Evolutionary conservation across 164 flowering plant genomes (phyloP), one percentile per base, ranked within the genome.

Genomic region (Cinnamomum chago): DNA sequence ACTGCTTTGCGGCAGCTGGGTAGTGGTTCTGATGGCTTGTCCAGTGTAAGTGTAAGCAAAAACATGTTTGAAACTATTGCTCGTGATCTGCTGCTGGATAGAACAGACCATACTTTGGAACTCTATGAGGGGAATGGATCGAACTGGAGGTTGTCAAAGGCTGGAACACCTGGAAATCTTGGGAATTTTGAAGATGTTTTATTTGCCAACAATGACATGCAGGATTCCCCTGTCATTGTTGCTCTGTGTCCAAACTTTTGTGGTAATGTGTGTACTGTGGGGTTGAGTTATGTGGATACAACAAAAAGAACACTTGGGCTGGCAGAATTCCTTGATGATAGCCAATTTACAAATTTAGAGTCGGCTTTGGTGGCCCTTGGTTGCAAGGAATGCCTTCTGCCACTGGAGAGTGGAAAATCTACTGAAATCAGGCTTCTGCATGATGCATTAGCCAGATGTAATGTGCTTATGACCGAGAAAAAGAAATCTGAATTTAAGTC

Each of bases 81-180:
- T 18, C 94, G 97, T 66, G 93, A 96, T 83, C 86, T 96, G 67
- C 90, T 96, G 2, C 78, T 96, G 83, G 99, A 92, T 82, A 92
- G 97, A 80, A 88, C 91, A 2, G 97, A 96, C 78, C 97, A 88
- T 73, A 88, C 93, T 62, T 68, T 96, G 64, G 97, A 96, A 82
- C 80, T 94, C 69, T 96, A 94, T 81, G 99, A 94, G 79, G 99
- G 98, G n/a, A 94, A 94, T 85, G 97, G 97, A 58, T 91, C 98
- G 18, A 91, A 88, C 75, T 94, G 99, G 99, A 91, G 88, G 72
- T 81, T 90, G 72, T 84, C 89, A 65, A 92, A 86, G 81, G 85
- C 84, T 79, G 99, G 95, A 71, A 86, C 93, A 24, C 99, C 99
- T 58, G 99, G 99, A 47, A 96, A 96, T 81, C 82, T 96, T 24